phyloP scores from a whole-genome alignment of 768 basidiomycete genomes.

The Suillus lakei region DNA sequence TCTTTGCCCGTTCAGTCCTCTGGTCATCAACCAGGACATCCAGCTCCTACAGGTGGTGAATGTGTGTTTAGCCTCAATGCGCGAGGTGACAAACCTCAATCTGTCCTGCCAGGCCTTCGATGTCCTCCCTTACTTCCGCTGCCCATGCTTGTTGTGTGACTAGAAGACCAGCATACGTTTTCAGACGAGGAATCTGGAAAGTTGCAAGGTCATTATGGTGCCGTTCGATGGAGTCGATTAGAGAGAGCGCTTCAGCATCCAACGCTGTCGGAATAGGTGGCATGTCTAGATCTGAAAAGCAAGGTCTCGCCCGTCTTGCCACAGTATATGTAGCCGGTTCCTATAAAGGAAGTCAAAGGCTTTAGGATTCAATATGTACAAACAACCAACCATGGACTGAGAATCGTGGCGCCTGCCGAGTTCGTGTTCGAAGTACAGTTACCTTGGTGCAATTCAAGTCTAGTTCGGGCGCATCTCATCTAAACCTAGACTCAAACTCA shows the following conservation, averaged over 20 bases:
- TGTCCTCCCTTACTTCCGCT: conserved; percentile 77
- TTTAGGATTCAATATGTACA: too few relatives aligned
- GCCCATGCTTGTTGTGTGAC: conserved; percentile 72
- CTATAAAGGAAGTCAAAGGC: too few relatives aligned
- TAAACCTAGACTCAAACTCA: too few relatives aligned
- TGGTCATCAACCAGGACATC: conserved; percentile 78
- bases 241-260: conserved; percentile 51
- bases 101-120: conserved; percentile 61
- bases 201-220: conserved; percentile 65
- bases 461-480: too few relatives aligned
- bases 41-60: conserved; percentile 52
- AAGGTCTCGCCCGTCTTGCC: too few relatives aligned
- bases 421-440: too few relatives aligned
- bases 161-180: conserved; percentile 70
- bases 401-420: too few relatives aligned
- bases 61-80: background rate
- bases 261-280: conserved; percentile 63
- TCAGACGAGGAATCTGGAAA: conserved; percentile 78
- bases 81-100: conserved; percentile 58
- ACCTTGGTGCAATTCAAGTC: too few relatives aligned
- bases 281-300: conserved; percentile 50
- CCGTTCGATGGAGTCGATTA: conserved; percentile 58
- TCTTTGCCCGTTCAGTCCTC: conserved; percentile 54
- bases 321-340: too few relatives aligned
- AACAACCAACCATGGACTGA: too few relatives aligned